Conservation (phyloP, 495 filamentous ascomycete genomes). For the Penicillium pulvis region DNA sequence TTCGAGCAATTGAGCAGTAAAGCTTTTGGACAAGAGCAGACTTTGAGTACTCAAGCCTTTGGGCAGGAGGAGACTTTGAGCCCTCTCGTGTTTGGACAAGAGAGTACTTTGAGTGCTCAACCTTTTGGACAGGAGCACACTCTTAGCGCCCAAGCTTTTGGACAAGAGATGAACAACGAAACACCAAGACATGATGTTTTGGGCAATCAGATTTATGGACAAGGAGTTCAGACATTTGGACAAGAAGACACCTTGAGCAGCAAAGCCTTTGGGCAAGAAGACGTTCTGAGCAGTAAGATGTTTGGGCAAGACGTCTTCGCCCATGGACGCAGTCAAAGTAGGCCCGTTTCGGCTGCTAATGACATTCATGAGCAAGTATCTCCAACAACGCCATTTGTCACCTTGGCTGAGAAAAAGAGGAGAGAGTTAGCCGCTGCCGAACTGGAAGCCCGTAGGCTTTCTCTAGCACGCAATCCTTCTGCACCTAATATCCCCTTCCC, state of each 20-base stretch:
- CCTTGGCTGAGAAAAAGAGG: constrained; percentile 47
- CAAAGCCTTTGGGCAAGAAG: constrained; percentile 7
- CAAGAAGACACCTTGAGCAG: not conserved
- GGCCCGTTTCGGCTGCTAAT: constrained; percentile 19
- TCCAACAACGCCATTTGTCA: constrained; percentile 30
- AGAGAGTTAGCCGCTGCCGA: constrained; percentile 82
- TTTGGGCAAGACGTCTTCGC: constrained; percentile 20
- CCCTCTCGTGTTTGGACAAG: constrained; percentile 3
- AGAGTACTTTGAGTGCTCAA: not conserved
- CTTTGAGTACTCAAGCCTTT: constrained; percentile 4
- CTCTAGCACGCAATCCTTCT: constrained; percentile 75
- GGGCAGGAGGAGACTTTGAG: constrained; percentile 6
- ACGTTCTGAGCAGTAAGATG: constrained; percentile 19
- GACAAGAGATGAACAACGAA: constrained; percentile 2
- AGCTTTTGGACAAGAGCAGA: constrained; percentile 25
- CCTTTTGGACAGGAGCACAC: constrained; percentile 6
- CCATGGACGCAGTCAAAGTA: constrained; percentile 24
- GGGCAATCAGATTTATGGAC: constrained; percentile 25
- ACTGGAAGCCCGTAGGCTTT: constrained; percentile 82
- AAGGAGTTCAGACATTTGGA: constrained; percentile 13
- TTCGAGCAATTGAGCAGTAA: constrained; percentile 25
- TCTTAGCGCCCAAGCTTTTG: not conserved
- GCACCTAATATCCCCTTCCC: constrained; percentile 80
- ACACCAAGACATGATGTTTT: constrained; percentile 13
- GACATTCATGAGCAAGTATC: constrained; percentile 26